phyloP scores from a whole-genome alignment of 805 yeast species.

The Lachancea dasiensis region DNA sequence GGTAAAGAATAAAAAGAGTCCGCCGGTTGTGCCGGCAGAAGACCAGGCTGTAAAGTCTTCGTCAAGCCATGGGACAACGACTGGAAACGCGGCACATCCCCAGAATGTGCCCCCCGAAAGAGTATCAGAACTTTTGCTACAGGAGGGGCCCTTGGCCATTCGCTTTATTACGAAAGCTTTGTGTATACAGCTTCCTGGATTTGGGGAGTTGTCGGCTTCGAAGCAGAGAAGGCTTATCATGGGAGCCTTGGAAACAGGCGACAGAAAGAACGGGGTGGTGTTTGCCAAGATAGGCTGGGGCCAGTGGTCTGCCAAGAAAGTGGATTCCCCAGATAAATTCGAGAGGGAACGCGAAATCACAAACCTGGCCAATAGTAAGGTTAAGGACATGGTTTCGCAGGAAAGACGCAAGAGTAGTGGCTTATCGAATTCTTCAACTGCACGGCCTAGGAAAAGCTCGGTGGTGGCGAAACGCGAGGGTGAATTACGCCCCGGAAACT shows the following conservation, averaged over 20 bases:
- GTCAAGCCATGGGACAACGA: conserved; percentile 42
- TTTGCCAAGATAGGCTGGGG: conserved; percentile 98
- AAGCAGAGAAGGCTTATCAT: conserved; percentile 87
- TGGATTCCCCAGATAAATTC: conserved; percentile 31
- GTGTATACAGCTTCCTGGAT: conserved; percentile 67
- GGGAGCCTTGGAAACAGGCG: conserved; percentile 77
- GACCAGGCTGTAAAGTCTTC: neutral
- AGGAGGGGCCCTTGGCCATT: conserved; percentile 85
- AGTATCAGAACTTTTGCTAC: conserved; percentile 57
- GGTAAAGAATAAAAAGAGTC: no score
- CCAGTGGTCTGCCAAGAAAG: conserved; percentile 69
- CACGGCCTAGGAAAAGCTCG: conserved; percentile 10
- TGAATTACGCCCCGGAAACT: conserved; percentile 24
- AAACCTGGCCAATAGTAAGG: conserved; percentile 36
- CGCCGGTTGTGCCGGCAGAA: no score
- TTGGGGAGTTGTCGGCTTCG: conserved; percentile 72
- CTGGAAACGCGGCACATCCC: conserved; percentile 49
- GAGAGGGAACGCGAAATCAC: conserved; percentile 38
- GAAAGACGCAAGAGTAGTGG: conserved; percentile 31
- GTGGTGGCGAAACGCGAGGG: conserved; percentile 11
- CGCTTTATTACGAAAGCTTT: conserved; percentile 81
- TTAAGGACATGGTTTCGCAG: conserved; percentile 38
- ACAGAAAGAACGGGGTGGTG: conserved; percentile 45
- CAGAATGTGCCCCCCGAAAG: conserved; percentile 75
- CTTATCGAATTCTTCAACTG: no score